A percentile compares a stretch with the other conserved stretches of the same genome.
Evolutionary conservation across 2,329 filamentous ascomycete species (phyloP).

Genomic region (Endocalyx cinctus): DNA sequence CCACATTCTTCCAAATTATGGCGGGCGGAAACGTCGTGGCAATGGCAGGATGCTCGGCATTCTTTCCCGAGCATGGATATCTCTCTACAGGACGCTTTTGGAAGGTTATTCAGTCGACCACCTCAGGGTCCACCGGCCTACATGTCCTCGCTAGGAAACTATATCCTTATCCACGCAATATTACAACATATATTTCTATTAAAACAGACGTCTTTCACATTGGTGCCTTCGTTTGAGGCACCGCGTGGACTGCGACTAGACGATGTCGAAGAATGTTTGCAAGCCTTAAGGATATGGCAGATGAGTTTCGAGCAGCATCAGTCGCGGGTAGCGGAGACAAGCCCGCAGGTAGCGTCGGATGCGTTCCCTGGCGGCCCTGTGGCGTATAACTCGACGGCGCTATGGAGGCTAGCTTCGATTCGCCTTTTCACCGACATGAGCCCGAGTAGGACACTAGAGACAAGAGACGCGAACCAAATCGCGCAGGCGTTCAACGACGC

Average conservation of each 20-base stretch:
- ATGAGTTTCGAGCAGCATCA: conserved; percentile 54
- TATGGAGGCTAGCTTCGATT: conserved; percentile 58
- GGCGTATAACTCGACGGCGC: conserved; percentile 61
- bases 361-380: conserved; percentile 54
- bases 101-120: conserved; percentile 48
- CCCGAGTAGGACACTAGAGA: conserved; percentile 59
- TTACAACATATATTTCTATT: conserved; percentile 69
- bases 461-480: conserved; percentile 57
- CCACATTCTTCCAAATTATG: conserved; percentile 53
- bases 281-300: conserved; percentile 55
- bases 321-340: conserved; percentile 43
- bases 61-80: conserved; percentile 47
- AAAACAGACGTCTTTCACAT: conserved; percentile 55
- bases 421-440: conserved; percentile 62
- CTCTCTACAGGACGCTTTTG: conserved; percentile 53
- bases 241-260: conserved; percentile 48
- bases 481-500: conserved; percentile 56
- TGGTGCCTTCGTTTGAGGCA: conserved; percentile 43
- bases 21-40: conserved; percentile 53
- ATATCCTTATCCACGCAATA: conserved; percentile 66
- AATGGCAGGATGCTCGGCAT: conserved; percentile 55
- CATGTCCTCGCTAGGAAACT: conserved; percentile 61
- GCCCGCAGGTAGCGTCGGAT: conserved; percentile 43
- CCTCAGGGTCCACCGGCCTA: conserved; percentile 43
- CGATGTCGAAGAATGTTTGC: conserved; percentile 52